Evolutionary conservation across 257 asterid species (phyloP).

Genomic region (Knoxia roxburghii): DNA sequence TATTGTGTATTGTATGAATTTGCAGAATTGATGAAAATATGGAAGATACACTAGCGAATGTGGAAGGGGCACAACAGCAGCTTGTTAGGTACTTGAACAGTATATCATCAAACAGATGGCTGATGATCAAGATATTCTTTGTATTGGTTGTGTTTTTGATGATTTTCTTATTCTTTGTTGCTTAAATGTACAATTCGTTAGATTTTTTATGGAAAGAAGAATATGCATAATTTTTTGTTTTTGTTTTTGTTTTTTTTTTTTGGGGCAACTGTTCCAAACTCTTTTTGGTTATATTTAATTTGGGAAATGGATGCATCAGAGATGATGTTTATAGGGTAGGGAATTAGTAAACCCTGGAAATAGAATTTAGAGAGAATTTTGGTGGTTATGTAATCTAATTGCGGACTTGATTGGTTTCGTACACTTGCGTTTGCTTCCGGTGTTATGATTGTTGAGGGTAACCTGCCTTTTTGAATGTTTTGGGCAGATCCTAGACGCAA

Average conservation of each 20-base stretch:
- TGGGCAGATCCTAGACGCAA: too few species aligned
- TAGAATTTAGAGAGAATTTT: too few species aligned
- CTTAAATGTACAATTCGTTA: constrained; percentile 39
- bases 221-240: background rate
- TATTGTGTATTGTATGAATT: constrained; percentile 12
- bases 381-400: too few species aligned
- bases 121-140: constrained; percentile 93
- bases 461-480: too few species aligned
- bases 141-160: constrained; percentile 81
- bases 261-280: background rate
- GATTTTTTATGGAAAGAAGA: constrained; percentile 40
- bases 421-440: too few species aligned
- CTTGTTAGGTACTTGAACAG: constrained; percentile 84
- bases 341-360: too few species aligned
- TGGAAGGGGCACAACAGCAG: constrained; percentile 92
- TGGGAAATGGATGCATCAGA: background rate
- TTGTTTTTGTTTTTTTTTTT: too few species aligned
- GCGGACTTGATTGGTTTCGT: too few species aligned
- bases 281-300: background rate
- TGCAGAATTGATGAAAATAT: constrained; percentile 89
- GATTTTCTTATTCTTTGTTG: constrained; percentile 93
- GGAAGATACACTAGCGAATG: constrained; percentile 77
- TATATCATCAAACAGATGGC: constrained; percentile 96
- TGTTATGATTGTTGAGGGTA: too few species aligned
- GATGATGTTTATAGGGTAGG: background rate